Percentiles rank a stretch among this genome's conserved stretches.
These are phyloP conservation scores for Fraxinus floribunda DNA, from an alignment of 305 asterid species.

Conservation along the genomic window DNA sequence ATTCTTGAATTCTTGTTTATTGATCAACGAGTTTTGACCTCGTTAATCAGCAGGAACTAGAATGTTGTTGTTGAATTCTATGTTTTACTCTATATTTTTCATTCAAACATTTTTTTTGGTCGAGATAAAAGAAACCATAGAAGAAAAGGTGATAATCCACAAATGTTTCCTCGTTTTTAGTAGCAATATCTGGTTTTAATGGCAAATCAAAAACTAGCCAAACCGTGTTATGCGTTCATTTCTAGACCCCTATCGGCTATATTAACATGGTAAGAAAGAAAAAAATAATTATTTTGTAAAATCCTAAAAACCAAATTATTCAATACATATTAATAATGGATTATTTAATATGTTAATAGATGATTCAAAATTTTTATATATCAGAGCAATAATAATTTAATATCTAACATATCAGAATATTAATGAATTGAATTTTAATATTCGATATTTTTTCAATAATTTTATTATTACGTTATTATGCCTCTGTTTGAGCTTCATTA, in stretches of 20 bases:
- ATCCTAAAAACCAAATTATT: background rate
- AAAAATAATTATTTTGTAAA: background rate
- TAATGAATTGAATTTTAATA: background rate
- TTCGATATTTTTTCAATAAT: background rate
- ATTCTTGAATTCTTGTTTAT: background rate
- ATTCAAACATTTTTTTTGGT: constrained; percentile 19
- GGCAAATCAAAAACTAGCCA: background rate
- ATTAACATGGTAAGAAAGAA: background rate
- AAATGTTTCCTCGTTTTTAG: constrained; percentile 10
- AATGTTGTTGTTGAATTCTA: background rate
- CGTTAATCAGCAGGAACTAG: background rate
- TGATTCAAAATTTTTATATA: background rate
- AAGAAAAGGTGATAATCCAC: constrained; percentile 9
- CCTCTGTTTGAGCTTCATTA: background rate
- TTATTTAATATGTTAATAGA: background rate
- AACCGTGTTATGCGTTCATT: background rate
- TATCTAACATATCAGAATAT: background rate
- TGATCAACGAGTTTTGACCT: background rate
- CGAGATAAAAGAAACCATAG: constrained; percentile 25
- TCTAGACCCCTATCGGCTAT: background rate
- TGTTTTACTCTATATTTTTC: background rate
- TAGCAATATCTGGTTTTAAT: background rate
- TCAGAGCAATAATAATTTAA: background rate
- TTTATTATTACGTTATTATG: background rate
- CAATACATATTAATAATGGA: background rate